These are phyloP conservation scores for Graphiopsis chlorocephala DNA, from an alignment of 2,329 filamentous ascomycete species.

Conservation along the genomic window DNA sequence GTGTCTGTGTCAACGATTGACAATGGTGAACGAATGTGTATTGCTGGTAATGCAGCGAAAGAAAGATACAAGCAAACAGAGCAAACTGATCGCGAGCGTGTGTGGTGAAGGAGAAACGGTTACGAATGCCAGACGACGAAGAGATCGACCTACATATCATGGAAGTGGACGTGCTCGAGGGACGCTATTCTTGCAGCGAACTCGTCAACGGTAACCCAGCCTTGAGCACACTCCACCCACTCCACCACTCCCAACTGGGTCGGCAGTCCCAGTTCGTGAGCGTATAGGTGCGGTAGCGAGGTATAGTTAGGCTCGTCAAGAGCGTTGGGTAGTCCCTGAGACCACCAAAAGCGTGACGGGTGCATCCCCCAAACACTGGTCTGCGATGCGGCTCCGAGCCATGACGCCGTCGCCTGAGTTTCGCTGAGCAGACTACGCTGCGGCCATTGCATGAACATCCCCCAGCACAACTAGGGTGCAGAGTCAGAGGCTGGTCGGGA, in stretches of 20 bases:
- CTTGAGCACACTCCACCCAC: conserved; percentile 12
- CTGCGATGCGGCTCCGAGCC: neutral
- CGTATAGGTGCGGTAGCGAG: neutral
- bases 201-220: conserved; percentile 13
- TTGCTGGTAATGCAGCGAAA: conserved; percentile 3
- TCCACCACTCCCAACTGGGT: neutral
- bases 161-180: conserved; percentile 4
- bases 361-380: conserved; percentile 3
- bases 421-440: neutral
- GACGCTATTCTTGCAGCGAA: conserved; percentile 2
- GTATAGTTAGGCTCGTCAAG: neutral
- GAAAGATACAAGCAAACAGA: conserved; percentile 14
- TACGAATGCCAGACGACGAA: neutral
- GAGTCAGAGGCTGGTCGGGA: neutral
- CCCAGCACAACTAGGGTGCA: neutral
- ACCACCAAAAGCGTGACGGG: conserved; percentile 7
- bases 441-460: neutral
- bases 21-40: conserved; percentile 7
- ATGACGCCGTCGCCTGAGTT: neutral
- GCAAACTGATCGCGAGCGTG: conserved; percentile 13
- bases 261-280: neutral
- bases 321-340: conserved; percentile 4
- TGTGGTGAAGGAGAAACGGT: conserved; percentile 10
- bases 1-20: neutral
- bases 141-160: conserved; percentile 15